These are phyloP conservation scores for Penicillium sp. DNA, from an alignment of 2,329 filamentous ascomycete genomes.

Conservation along the genomic window DNA sequence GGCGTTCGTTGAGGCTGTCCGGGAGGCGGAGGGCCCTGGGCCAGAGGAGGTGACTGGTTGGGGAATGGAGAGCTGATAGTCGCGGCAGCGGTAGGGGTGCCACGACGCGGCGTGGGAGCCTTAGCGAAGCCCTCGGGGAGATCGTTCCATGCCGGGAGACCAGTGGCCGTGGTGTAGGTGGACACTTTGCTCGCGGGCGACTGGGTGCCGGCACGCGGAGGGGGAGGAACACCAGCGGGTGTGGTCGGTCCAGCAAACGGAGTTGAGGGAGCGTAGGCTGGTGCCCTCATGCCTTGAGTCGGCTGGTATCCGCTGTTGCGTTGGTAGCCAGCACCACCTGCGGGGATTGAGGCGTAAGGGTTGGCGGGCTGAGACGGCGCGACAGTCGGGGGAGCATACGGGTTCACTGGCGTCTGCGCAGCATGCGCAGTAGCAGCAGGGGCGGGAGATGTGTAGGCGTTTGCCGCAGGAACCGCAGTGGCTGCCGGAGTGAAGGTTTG, in stretches of 20 bases:
- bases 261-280: slow-evolving; percentile 41
- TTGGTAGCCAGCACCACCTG: slow-evolving; percentile 32
- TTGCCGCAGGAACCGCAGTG: slow-evolving; percentile 34
- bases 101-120: slow-evolving; percentile 63
- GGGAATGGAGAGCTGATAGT: slow-evolving; percentile 73
- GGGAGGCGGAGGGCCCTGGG: slow-evolving; percentile 50
- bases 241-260: slow-evolving; percentile 47
- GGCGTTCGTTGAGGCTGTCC: slow-evolving; percentile 60
- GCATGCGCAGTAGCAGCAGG: slow-evolving; percentile 22
- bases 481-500: slow-evolving; percentile 29
- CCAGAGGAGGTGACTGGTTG: slow-evolving; percentile 52
- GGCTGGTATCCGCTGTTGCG: slow-evolving; percentile 54
- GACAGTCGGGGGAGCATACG: slow-evolving; percentile 20
- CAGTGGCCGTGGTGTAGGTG: slow-evolving; percentile 58
- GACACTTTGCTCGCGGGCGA: slow-evolving; percentile 60
- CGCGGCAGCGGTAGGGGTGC: slow-evolving; percentile 64
- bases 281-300: slow-evolving; percentile 35
- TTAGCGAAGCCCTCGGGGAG: slow-evolving; percentile 77
- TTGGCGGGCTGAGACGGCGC: slow-evolving; percentile 17
- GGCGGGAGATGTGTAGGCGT: slow-evolving; percentile 50
- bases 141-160: slow-evolving; percentile 87
- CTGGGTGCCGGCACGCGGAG: slow-evolving; percentile 63
- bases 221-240: slow-evolving; percentile 51
- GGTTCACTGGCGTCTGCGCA: slow-evolving; percentile 8
- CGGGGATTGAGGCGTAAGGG: slow-evolving; percentile 32